Conservation (phyloP, 345 rosid genomes). For the Raphanus sativus region DNA sequence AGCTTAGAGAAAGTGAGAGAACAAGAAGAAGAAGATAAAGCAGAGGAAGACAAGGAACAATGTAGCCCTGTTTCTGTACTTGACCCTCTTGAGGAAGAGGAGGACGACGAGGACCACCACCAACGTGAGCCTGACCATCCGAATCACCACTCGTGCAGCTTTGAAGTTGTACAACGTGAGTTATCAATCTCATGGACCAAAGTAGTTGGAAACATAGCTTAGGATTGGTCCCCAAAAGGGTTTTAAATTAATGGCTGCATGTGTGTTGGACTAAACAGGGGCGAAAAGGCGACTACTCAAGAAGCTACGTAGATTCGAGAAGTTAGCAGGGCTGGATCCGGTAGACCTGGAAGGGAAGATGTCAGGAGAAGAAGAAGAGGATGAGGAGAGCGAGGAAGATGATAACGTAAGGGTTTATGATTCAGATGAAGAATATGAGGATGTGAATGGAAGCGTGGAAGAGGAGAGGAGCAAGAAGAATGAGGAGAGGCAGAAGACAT, state of each 20-base stretch:
- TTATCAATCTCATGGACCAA: conserved; percentile 20
- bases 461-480: conserved; percentile 30
- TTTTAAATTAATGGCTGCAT: background rate
- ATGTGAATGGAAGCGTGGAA: background rate
- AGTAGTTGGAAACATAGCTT: background rate
- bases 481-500: conserved; percentile 26
- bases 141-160: conserved; percentile 45
- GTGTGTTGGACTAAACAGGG: conserved; percentile 45
- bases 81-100: conserved; percentile 58
- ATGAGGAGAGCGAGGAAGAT: conserved; percentile 39
- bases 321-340: conserved; percentile 62
- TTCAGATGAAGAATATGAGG: conserved; percentile 13
- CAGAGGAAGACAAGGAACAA: conserved; percentile 84
- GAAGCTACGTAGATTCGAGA: conserved; percentile 83
- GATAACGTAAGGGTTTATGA: conserved; percentile 27
- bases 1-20: conserved; percentile 42
- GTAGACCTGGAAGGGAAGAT: conserved; percentile 63
- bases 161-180: conserved; percentile 78
- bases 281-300: conserved; percentile 65
- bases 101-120: conserved; percentile 53
- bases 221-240: background rate
- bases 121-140: conserved; percentile 46
- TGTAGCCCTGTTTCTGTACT: conserved; percentile 91
- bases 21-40: conserved; percentile 42
- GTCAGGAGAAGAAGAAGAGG: conserved; percentile 40